These are phyloP conservation scores for Teunomyces gatunensis DNA, from an alignment of 805 yeast species.

Conservation along the genomic window DNA sequence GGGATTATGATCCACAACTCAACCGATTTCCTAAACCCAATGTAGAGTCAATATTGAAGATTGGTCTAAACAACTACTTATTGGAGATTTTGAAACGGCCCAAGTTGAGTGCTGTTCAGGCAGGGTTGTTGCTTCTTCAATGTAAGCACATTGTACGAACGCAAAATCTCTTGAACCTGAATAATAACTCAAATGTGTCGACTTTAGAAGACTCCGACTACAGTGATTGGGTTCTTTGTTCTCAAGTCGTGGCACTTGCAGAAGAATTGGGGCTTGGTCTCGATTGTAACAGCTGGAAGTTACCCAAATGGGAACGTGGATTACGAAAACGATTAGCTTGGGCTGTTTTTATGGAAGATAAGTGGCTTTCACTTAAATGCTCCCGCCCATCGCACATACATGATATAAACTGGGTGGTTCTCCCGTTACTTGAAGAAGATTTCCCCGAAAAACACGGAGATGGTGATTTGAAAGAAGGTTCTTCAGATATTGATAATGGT, in stretches of 20 bases:
- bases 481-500: conserved; percentile 70
- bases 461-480: conserved; percentile 52
- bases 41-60: conserved; percentile 44
- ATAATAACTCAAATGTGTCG: background rate
- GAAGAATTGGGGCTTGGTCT: conserved; percentile 89
- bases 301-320: conserved; percentile 95
- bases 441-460: conserved; percentile 70
- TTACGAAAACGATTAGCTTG: conserved; percentile 85
- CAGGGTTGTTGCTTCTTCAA: conserved; percentile 77
- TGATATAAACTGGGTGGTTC: conserved; percentile 78
- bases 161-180: conserved; percentile 9
- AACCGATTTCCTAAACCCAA: conserved; percentile 79
- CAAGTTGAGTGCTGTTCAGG: conserved; percentile 86
- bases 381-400: conserved; percentile 81
- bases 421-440: conserved; percentile 65
- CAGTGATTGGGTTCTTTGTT: conserved; percentile 81
- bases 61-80: conserved; percentile 66
- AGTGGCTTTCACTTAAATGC: conserved; percentile 82
- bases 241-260: conserved; percentile 82
- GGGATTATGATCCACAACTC: conserved; percentile 83
- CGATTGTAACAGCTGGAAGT: conserved; percentile 87
- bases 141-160: conserved; percentile 35
- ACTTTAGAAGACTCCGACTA: conserved; percentile 36
- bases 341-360: conserved; percentile 92
- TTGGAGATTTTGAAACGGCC: conserved; percentile 80